Conservation (phyloP, 768 basidiomycete genomes). For the Hericium coralloides region DNA sequence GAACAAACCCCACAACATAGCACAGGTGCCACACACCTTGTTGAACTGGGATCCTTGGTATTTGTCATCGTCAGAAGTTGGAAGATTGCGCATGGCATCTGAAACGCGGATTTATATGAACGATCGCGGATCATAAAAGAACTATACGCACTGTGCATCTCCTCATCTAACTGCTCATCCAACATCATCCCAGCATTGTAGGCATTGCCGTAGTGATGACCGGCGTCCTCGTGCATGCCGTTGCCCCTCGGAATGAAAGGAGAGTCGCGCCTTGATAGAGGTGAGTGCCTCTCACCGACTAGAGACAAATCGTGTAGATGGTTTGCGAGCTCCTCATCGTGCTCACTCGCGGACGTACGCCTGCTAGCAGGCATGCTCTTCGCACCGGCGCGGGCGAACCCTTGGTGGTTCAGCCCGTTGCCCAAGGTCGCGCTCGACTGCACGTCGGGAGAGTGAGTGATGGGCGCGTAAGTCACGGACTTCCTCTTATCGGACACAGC, state of each 20-base stretch:
- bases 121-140: not conserved
- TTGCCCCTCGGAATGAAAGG: slow-evolving; percentile 45
- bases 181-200: slow-evolving; percentile 87
- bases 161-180: slow-evolving; percentile 88
- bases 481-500: slow-evolving; percentile 69
- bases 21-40: slow-evolving; percentile 42
- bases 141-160: slow-evolving; percentile 75
- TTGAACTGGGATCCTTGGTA: slow-evolving; percentile 51
- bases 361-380: slow-evolving; percentile 93
- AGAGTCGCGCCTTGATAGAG: slow-evolving; percentile 41
- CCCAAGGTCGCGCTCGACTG: slow-evolving; percentile 20
- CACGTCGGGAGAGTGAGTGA: slow-evolving; percentile 66
- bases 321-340: slow-evolving; percentile 73
- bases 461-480: slow-evolving; percentile 77
- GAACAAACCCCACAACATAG: not conserved
- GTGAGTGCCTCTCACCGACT: slow-evolving; percentile 55
- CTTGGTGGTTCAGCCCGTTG: slow-evolving; percentile 33
- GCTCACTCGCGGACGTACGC: slow-evolving; percentile 80
- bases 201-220: slow-evolving; percentile 45
- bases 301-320: slow-evolving; percentile 69
- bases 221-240: slow-evolving; percentile 51
- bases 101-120: slow-evolving; percentile 7
- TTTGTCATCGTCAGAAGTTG: slow-evolving; percentile 87
- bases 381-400: slow-evolving; percentile 61
- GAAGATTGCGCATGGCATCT: slow-evolving; percentile 86